phyloP scores from a whole-genome alignment of 192 early-diverging fungal genomes.

The Pilobolus umbonatus region DNA sequence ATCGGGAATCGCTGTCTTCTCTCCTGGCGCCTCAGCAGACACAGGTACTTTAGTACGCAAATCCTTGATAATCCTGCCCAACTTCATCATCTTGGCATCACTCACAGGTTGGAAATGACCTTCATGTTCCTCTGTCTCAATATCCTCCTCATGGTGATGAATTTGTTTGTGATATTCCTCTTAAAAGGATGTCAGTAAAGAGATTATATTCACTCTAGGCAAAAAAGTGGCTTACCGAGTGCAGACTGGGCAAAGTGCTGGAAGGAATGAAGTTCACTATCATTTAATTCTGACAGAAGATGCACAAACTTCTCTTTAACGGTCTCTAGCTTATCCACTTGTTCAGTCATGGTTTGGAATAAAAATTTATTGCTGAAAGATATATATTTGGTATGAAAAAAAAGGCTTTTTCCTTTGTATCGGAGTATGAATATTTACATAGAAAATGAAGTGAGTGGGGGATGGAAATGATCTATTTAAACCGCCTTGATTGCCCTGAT shows the following conservation, averaged over 20 bases:
- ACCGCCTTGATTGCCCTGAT: too few species aligned
- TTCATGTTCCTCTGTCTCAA: constrained; percentile 20
- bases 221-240: constrained; percentile 5
- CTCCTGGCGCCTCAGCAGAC: constrained; percentile 48
- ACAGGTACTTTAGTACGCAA: constrained; percentile 45
- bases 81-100: constrained; percentile 26
- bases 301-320: constrained; percentile 28
- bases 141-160: constrained; percentile 19
- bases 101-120: constrained; percentile 25
- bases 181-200: constrained; percentile 3
- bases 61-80: constrained; percentile 50
- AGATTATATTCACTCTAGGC: background rate
- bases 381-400: too few species aligned
- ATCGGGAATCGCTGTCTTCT: constrained; percentile 40
- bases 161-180: constrained; percentile 31
- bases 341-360: too few species aligned
- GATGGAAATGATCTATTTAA: too few species aligned
- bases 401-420: too few species aligned
- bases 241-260: constrained; percentile 28
- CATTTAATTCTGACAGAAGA: constrained; percentile 25
- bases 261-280: constrained; percentile 26
- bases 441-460: too few species aligned
- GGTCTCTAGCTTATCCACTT: constrained; percentile 10
- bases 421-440: too few species aligned
- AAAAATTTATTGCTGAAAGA: too few species aligned